Base-by-base conservation (phyloP, 2,329 filamentous ascomycete genomes). In the Pseudogymnoascus destructans region DNA sequence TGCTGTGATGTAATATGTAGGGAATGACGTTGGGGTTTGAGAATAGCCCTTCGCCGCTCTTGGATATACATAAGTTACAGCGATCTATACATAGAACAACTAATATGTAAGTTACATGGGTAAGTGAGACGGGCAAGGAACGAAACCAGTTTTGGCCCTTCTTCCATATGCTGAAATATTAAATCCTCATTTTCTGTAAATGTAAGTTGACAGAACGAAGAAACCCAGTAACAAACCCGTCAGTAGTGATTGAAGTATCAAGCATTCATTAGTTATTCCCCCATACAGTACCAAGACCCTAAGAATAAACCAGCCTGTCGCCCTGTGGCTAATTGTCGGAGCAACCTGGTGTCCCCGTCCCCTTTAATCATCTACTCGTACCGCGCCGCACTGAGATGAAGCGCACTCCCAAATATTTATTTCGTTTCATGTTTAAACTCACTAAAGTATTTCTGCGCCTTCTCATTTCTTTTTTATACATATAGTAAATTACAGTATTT, bases 351-450 rank as follows among this genome's bases (percentile, higher is more conserved):
- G 25, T 30, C 46, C 46, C 46, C 46, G 23, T 52, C 46, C 46
- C 46, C 46, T 52, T 52, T 52, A 52, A 52, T 52, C 46, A 52
- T 10, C 46, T n/a, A 52, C 25, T 52, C n/a, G 25, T 52, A 52
- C 46, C 25, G n/a, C 23, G 46, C 30, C 25, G 25, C 46, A 52
- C 46, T 52, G 46, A 52, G 46, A 30, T 11, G 25, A 27, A 52
- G 23, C 9, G n/a, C 10, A 30, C 7, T 52, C 19, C 32, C 11
- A 17, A 30, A 52, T 52, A 52, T 17, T 27, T 52, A 52, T 52
- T 30, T 52, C 30, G 46, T 52, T 52, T 52, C 46, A 52, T 15
- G n/a, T 30, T n/a, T 52, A 11, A 52, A 30, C n/a, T 52, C 46
- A 52, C 46, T 52, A 52, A 17, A 17, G n/a, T 11, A 52, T 17